phyloP scores from a whole-genome alignment of 768 basidiomycete genomes.

The Boletus reticulatus region DNA sequence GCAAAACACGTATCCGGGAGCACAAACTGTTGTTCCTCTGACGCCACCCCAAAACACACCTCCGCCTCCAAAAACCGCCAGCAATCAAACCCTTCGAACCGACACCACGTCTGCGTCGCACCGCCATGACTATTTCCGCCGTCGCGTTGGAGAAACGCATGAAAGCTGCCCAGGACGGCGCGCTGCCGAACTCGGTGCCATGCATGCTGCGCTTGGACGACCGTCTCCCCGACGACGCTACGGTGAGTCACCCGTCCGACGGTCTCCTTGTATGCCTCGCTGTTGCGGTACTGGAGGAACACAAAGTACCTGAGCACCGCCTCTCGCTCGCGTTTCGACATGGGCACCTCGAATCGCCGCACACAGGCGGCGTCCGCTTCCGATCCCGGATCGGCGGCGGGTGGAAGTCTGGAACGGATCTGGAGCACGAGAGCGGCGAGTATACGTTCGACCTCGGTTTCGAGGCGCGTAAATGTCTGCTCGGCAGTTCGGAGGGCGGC shows the following conservation, averaged over 20 bases:
- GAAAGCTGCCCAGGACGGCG: conserved; percentile 25
- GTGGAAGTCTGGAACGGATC: conserved; percentile 21
- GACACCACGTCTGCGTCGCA: not conserved
- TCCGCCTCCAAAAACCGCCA: conserved; percentile 50
- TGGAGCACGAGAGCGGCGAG: conserved; percentile 36
- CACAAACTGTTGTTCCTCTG: conserved; percentile 56
- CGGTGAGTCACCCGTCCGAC: conserved; percentile 29
- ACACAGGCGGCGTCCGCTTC: not conserved
- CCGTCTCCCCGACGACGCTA: conserved; percentile 20
- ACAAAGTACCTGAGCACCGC: conserved; percentile 49
- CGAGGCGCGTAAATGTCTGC: conserved; percentile 41
- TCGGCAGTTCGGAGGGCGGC: conserved; percentile 42
- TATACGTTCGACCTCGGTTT: conserved; percentile 40
- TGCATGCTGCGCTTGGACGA: conserved; percentile 17
- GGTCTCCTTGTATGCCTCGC: conserved; percentile 42
- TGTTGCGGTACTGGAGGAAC: conserved; percentile 59
- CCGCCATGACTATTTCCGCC: not conserved
- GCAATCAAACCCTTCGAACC: conserved; percentile 36
- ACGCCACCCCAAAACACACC: conserved; percentile 51
- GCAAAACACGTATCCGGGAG: conserved; percentile 54
- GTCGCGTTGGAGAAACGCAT: conserved; percentile 27
- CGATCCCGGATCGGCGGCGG: not conserved
- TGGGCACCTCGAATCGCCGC: conserved; percentile 18
- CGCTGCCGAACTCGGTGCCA: conserved; percentile 31
- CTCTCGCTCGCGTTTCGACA: conserved; percentile 31